phyloP scores from a whole-genome alignment of 1,284 basidiomycete genomes.

The Cutaneotrichosporon mucoides region DNA sequence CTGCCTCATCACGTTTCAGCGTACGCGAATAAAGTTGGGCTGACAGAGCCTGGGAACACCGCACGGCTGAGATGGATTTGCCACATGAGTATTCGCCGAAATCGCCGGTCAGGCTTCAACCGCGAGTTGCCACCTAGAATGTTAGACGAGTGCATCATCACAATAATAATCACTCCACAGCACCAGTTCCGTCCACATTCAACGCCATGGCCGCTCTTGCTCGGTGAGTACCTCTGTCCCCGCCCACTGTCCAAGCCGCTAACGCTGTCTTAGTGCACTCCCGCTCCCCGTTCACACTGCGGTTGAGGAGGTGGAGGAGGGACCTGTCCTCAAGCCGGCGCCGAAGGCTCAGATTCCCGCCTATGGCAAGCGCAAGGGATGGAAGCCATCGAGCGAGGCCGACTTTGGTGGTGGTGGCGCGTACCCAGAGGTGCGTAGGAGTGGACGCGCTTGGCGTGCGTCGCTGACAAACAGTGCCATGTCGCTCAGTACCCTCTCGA shows the following conservation, averaged over 20 bases:
- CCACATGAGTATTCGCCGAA: no score
- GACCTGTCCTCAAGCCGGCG: conserved; percentile 20
- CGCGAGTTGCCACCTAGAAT: conserved; percentile 11
- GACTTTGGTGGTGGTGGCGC: conserved; percentile 93
- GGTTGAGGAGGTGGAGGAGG: conserved; percentile 33
- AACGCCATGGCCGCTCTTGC: conserved; percentile 47
- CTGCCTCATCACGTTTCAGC: no score
- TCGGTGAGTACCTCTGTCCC: conserved; percentile 28
- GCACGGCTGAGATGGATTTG: no score
- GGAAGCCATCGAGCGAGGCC: conserved; percentile 75
- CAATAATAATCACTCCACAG: background rate
- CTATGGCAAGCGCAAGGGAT: conserved; percentile 79
- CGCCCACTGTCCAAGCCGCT: background rate
- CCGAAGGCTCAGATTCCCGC: conserved; percentile 28
- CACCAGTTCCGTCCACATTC: background rate
- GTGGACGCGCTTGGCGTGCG: no score
- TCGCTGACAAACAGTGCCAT: conserved; percentile 58
- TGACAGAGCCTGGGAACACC: no score
- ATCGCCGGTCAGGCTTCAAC: no score
- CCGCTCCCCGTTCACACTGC: conserved; percentile 39
- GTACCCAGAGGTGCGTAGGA: conserved; percentile 65
- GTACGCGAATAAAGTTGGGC: no score
- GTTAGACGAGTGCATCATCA: conserved; percentile 1
- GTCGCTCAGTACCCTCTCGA: conserved; percentile 94
- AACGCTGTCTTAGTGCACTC: conserved; percentile 30